Evolutionary conservation across 164 flowering plant genomes (phyloP).

Genomic region (Piper betle): DNA sequence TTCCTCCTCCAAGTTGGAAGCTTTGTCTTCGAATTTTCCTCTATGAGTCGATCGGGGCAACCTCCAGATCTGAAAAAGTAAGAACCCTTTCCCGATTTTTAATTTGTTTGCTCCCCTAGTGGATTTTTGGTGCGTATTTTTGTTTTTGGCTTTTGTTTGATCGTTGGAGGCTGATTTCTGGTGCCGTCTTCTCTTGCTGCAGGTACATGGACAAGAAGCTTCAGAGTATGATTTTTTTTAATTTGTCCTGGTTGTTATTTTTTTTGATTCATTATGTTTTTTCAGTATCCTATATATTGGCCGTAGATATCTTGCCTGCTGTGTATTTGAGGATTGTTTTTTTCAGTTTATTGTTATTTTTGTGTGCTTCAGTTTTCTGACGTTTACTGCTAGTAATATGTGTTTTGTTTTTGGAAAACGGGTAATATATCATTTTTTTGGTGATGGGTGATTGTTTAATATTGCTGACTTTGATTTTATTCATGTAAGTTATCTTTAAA

Average conservation of each 20-base stretch:
- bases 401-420: too few relatives aligned
- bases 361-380: too few relatives aligned
- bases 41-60: slow-evolving; percentile 68
- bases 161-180: not conserved
- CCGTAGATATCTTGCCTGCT: not conserved
- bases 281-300: not conserved
- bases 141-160: not conserved
- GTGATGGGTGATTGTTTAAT: too few relatives aligned
- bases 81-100: slow-evolving; percentile 1
- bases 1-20: too few relatives aligned
- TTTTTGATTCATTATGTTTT: not conserved
- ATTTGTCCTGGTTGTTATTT: too few relatives aligned
- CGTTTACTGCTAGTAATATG: too few relatives aligned
- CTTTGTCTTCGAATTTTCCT: too few relatives aligned
- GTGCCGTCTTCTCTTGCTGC: not conserved
- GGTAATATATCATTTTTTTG: too few relatives aligned
- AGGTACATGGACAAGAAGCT: slow-evolving; percentile 21
- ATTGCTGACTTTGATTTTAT: not conserved
- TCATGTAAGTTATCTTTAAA: not conserved
- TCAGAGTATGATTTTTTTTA: slow-evolving; percentile 8
- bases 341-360: too few relatives aligned
- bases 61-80: slow-evolving; percentile 78
- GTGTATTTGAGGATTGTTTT: too few relatives aligned
- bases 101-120: not conserved
- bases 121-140: not conserved